Evolutionary conservation across 2,329 filamentous ascomycete species (phyloP).

Genomic region (Coniochaeta sp.): DNA sequence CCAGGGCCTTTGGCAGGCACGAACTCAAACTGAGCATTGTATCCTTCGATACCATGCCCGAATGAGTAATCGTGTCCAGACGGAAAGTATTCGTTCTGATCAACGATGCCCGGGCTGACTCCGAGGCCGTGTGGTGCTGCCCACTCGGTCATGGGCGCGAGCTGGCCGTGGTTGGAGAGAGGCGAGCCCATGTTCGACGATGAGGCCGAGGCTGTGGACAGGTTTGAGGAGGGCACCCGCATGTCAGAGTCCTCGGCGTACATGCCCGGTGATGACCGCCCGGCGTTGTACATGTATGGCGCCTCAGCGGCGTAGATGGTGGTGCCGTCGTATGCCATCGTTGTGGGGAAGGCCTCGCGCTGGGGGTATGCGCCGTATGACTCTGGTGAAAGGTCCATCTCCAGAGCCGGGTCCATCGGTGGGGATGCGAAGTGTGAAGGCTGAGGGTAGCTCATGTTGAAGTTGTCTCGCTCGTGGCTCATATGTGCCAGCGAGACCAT

Average conservation of each 20-base stretch:
- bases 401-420: conserved; percentile 38
- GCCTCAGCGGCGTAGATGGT: conserved; percentile 36
- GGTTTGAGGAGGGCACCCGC: conserved; percentile 45
- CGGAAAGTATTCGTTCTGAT: conserved; percentile 44
- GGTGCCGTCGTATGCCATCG: conserved; percentile 37
- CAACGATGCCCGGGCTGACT: conserved; percentile 57
- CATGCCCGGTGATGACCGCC: conserved; percentile 36
- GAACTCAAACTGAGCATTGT: conserved; percentile 36
- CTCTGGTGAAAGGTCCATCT: conserved; percentile 40
- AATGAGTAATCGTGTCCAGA: conserved; percentile 49
- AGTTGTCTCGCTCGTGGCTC: conserved; percentile 26
- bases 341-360: conserved; percentile 28
- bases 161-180: conserved; percentile 51
- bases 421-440: conserved; percentile 31
- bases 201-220: conserved; percentile 54
- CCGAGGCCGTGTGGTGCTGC: conserved; percentile 44
- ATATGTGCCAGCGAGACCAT: conserved; percentile 17
- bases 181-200: conserved; percentile 63
- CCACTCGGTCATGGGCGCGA: conserved; percentile 50
- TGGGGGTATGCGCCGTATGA: conserved; percentile 32
- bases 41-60: conserved; percentile 43
- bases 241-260: conserved; percentile 44
- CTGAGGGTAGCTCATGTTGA: conserved; percentile 36
- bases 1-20: conserved; percentile 35
- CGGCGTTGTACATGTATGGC: conserved; percentile 31